Base-by-base conservation (phyloP, 345 rosid genomes). In the Camelina neglecta region DNA sequence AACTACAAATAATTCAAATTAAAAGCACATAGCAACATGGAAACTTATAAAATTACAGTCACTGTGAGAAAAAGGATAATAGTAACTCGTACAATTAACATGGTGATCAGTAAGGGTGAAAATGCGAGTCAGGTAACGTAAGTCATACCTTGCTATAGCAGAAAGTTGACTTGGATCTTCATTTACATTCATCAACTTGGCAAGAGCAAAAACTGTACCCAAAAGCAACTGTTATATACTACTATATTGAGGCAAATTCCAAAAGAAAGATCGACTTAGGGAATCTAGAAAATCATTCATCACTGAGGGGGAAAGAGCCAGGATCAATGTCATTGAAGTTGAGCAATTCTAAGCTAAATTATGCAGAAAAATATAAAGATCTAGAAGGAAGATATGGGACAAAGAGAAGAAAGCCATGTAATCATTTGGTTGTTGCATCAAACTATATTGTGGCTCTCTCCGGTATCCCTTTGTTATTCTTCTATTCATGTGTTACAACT, bases 81-180 rank as follows among this genome's bases (percentile, higher is more conserved):
- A 71, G 3, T 42, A 69, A 53, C 64, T 18, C 31, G 1, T 23
- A 24, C 11, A 49, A 6, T 72, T 24, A 53, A 50, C 41, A 62
- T 0, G 6, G 21, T 39, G 36, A 16, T 41, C 45, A 26, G 15
- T 20, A 18, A 53, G 41, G 61, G 42, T 18, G 36, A 73, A 55
- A 44, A 44, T 65, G 47, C 49, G 66, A n/a, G 8, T 59, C 18
- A 39, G 39, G 26, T 21, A 29, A 21, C 11, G 45, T 6, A 38
- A 48, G 20, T 47, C 62, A 18, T 84, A 93, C 98, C 98, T 88
- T 58, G 97, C 96, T 78, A 93, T 88, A 59, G 96, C 93, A 81
- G 98, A 93, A 80, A 93, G 98, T 67, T 87, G 81, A 76, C 98
- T 85, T 71, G 79, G 85, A 79, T 88, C 89, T 88, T 88, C 98